phyloP scores from a whole-genome alignment of 2,329 filamentous ascomycete species.

The Stagonosporopsis chrysanthemi region DNA sequence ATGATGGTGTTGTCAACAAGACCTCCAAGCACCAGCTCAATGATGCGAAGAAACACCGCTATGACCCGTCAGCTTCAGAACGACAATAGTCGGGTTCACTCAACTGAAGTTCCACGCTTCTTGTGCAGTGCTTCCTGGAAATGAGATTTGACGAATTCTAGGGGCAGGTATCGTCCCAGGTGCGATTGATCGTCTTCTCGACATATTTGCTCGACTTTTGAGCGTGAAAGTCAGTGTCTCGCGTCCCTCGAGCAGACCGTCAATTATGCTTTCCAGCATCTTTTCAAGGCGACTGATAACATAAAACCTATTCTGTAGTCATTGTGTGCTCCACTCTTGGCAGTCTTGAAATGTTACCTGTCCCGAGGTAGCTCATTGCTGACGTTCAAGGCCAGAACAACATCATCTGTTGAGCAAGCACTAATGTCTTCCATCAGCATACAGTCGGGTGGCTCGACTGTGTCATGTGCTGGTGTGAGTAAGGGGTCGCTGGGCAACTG shows the following conservation, averaged over 20 bases:
- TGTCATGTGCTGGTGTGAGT: background rate
- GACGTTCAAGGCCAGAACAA: background rate
- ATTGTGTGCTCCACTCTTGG: background rate
- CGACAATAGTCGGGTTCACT: constrained; percentile 11
- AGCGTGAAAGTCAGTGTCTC: constrained; percentile 60
- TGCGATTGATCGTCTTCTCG: constrained; percentile 26
- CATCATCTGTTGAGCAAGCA: background rate
- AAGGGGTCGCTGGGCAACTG: constrained; percentile 10
- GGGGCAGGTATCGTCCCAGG: constrained; percentile 20
- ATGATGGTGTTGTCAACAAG: constrained; percentile 57
- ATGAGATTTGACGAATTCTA: constrained; percentile 49
- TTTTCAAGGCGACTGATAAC: constrained; percentile 64
- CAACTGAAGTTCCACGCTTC: constrained; percentile 67
- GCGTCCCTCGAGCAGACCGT: constrained; percentile 59
- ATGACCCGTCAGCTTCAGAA: background rate
- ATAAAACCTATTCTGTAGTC: constrained; percentile 33
- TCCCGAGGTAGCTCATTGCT: constrained; percentile 12
- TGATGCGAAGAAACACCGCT: constrained; percentile 64
- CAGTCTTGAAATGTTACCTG: constrained; percentile 16
- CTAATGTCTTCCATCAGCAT: background rate
- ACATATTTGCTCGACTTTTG: constrained; percentile 43
- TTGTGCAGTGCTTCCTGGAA: constrained; percentile 62
- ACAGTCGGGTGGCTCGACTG: background rate
- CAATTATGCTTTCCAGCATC: constrained; percentile 61
- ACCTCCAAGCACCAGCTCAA: constrained; percentile 63